Percentiles rank a stretch among this genome's conserved stretches.
Conservation (phyloP, 1,284 basidiomycete species). For the Athelia sp. region DNA sequence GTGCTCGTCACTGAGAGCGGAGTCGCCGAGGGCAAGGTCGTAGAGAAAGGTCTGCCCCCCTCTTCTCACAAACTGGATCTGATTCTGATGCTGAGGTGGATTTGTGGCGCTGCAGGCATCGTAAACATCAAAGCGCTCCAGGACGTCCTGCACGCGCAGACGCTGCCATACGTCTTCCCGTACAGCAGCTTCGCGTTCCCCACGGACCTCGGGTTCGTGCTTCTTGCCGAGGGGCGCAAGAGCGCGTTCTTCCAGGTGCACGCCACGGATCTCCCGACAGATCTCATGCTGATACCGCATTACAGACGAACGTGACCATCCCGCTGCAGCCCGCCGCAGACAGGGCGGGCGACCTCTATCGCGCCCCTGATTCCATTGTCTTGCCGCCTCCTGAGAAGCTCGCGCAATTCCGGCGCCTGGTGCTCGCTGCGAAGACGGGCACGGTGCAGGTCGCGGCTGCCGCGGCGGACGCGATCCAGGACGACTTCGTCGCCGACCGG, state of each 20-base stretch:
- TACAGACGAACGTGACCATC: slow-evolving; percentile 50
- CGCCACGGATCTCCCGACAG: background rate
- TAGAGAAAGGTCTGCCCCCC: slow-evolving; percentile 56
- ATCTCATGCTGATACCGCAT: background rate
- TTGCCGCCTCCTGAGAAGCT: slow-evolving; percentile 42
- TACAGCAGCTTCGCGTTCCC: slow-evolving; percentile 73
- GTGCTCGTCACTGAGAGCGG: slow-evolving; percentile 66
- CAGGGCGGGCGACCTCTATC: slow-evolving; percentile 38
- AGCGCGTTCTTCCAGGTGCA: slow-evolving; percentile 63
- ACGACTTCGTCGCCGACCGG: slow-evolving; percentile 65
- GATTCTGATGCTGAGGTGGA: too few relatives aligned
- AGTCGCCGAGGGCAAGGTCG: slow-evolving; percentile 62
- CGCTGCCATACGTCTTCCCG: slow-evolving; percentile 77
- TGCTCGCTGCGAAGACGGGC: slow-evolving; percentile 49
- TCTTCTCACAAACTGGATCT: background rate
- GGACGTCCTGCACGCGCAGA: slow-evolving; percentile 63
- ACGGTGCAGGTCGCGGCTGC: slow-evolving; percentile 46
- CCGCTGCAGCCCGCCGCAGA: slow-evolving; percentile 33
- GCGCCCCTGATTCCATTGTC: slow-evolving; percentile 31
- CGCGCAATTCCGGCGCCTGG: slow-evolving; percentile 46
- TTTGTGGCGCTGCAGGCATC: too few relatives aligned
- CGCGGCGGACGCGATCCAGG: slow-evolving; percentile 59
- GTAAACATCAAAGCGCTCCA: slow-evolving; percentile 69
- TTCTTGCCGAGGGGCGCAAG: slow-evolving; percentile 63
- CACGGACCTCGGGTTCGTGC: slow-evolving; percentile 65